Evolutionary conservation across 495 filamentous ascomycete species (phyloP), one percentile per base, ranked within the genome.

Genomic region (Entonaema liquescens): DNA sequence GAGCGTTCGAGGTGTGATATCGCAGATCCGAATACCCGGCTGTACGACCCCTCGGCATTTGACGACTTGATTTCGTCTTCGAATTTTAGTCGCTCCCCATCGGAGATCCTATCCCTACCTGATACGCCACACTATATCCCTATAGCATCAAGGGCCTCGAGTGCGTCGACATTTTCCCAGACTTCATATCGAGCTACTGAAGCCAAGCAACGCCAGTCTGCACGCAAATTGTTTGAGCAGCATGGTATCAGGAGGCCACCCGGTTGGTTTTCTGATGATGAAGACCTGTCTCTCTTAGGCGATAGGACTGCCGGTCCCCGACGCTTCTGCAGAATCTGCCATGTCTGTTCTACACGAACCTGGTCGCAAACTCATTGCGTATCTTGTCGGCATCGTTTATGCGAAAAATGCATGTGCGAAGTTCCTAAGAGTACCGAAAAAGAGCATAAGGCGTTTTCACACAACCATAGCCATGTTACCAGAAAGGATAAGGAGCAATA

Each of bases 201-300:
- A 31, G 59, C 40, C 12, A 60, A 66, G 42, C 73, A 71, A 29
- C 66, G 69, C 53, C 67, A 61, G 12, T 76, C 69, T 19, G 80
- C 76, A 23, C 71, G 76, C 33, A 65, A 80, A 35, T 55, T 82
- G 26, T 80, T 79, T 68, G 72, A 76, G 35, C 76, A 77, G 38
- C 77, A 80, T 59, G 67, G 71, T 15, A 74, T 80, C 50, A 69
- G 73, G 31, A 74, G 72, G 7, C 80, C 79, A 65, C 62, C 78
- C 31, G 76, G 79, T 71, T 82, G 76, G 81, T 67, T 82, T 70
- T 82, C 80, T 44, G 78, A 83, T 47, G 73, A 74, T 26, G 79
- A 78, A 33, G 75, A 71, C 61, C 42, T 77, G 36, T 72, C 73
- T 70, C 62, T 74, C 56, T 74, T 68, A 61, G 74, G 77, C 68